phyloP scores from a whole-genome alignment of 805 yeast genomes.

The Suhomyces sp. region DNA sequence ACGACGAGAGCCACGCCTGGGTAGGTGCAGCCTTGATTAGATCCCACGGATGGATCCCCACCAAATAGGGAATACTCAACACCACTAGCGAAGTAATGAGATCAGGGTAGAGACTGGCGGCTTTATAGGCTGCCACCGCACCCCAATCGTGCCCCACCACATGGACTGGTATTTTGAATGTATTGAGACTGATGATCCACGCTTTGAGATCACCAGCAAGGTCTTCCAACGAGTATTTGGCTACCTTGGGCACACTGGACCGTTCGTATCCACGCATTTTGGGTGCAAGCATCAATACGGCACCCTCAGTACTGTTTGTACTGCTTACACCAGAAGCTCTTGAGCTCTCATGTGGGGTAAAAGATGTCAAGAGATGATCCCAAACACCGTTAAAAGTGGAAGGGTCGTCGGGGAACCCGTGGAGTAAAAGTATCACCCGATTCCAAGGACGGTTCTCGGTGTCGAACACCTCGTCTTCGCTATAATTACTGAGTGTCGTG shows the following conservation, averaged over 20 bases:
- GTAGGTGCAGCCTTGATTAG: slow-evolving; percentile 29
- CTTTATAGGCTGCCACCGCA: slow-evolving; percentile 35
- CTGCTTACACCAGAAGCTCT: no score
- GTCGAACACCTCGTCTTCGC: slow-evolving; percentile 16
- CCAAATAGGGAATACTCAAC: slow-evolving; percentile 40
- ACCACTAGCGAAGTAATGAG: slow-evolving; percentile 31
- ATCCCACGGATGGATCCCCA: slow-evolving; percentile 28
- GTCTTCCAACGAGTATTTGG: slow-evolving; percentile 27
- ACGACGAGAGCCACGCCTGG: slow-evolving; percentile 35
- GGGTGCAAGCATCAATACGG: slow-evolving; percentile 31
- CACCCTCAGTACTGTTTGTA: no score
- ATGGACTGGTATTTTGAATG: slow-evolving; percentile 29
- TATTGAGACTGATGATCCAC: slow-evolving; percentile 28
- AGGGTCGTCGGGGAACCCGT: slow-evolving; percentile 38
- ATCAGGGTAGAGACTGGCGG: slow-evolving; percentile 36
- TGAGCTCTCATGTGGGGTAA: no score
- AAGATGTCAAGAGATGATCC: slow-evolving; percentile 18
- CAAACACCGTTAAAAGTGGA: slow-evolving; percentile 24
- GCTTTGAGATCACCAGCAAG: slow-evolving; percentile 34
- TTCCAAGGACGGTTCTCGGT: slow-evolving; percentile 6
- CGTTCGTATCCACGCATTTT: slow-evolving; percentile 38
- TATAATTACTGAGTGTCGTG: slow-evolving; percentile 20
- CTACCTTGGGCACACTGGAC: slow-evolving; percentile 25
- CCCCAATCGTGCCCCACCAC: slow-evolving; percentile 48
- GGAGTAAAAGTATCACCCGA: slow-evolving; percentile 11